Evolutionary conservation across 2,329 filamentous ascomycete genomes (phyloP).

Genomic region (Fusarium illudens): DNA sequence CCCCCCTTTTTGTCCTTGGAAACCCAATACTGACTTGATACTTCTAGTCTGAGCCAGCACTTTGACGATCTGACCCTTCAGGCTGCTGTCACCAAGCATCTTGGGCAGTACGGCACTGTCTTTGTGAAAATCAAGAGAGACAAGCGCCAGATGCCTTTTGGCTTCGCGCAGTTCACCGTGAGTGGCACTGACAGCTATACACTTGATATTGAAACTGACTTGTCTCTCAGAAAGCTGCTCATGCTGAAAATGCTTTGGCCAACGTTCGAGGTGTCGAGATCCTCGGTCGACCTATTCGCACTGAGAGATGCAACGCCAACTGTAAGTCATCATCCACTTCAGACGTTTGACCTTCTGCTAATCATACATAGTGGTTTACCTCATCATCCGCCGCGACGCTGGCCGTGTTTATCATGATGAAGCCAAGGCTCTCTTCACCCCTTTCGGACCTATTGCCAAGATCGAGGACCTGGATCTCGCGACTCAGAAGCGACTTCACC

Average conservation of each 20-base stretch:
- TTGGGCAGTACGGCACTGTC: conserved; percentile 65
- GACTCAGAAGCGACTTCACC: conserved; percentile 45
- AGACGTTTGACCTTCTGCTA: conserved; percentile 22
- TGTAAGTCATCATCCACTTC: conserved; percentile 51
- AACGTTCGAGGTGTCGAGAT: conserved; percentile 59
- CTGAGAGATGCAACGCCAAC: conserved; percentile 67
- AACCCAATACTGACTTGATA: not conserved
- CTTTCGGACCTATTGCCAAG: conserved; percentile 55
- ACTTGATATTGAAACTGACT: conserved; percentile 35
- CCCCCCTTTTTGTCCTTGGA: too few species aligned
- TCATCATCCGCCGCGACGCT: conserved; percentile 53
- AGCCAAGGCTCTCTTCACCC: conserved; percentile 52
- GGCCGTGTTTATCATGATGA: conserved; percentile 53
- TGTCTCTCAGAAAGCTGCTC: conserved; percentile 52
- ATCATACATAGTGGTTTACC: conserved; percentile 55
- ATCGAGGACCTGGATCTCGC: conserved; percentile 48
- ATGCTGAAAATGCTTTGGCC: conserved; percentile 59
- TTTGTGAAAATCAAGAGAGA: conserved; percentile 72
- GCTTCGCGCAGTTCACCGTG: conserved; percentile 70
- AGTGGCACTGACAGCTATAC: conserved; percentile 39
- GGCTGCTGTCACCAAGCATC: conserved; percentile 58
- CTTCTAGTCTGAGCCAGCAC: conserved; percentile 59
- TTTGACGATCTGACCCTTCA: conserved; percentile 61
- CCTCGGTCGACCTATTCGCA: conserved; percentile 65
- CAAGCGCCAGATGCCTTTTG: conserved; percentile 65